Evolutionary conservation across 257 asterid species (phyloP), one percentile per base, ranked within the genome.

Genomic region (Ocimum tenuiflorum): DNA sequence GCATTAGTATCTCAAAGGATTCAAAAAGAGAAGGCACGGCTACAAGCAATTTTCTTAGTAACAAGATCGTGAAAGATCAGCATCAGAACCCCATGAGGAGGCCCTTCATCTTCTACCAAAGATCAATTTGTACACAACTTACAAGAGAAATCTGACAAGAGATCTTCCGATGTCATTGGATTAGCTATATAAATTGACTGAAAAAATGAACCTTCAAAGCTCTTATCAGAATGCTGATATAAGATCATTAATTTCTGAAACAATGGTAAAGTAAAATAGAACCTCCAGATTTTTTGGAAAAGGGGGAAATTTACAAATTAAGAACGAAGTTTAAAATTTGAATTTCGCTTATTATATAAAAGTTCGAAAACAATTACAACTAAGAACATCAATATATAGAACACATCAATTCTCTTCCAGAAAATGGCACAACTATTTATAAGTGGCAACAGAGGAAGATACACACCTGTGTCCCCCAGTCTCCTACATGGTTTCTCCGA

Each of bases 401-500:
- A 61, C 60, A 57, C 50, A 67, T 18, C 18, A 29, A 71, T 27
- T 31, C n/a, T 24, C 65, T 61, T 58, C 15, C 3, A 9, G 42
- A 47, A 18, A 39, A 73, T 4, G 42, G 65, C 47, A 57, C 17
- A 38, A 35, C 33, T 20, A 35, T 39, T 29, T 22, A 67, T 50
- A 68, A 45, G 33, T 55, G 61, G 57, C 29, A 67, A 61, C 71
- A 71, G 4, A 66, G 54, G 46, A 27, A 39, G 27, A 42, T 43
- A 63, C 18, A 31, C 63, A 90, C 99, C 88, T 90, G 97, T 11
- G 97, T 94, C 70, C 97, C 97, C 99, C 97, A 94, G 64, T 94
- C 99, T 27, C 99, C 99, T 46, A 94, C 95, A 60, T 94, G 99
- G 71, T 94, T 94, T 77, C 96, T 83, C 41, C 95, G 78, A 54